Percentiles rank a stretch among this genome's conserved stretches.
Conservation (phyloP, 768 basidiomycete genomes). For the Russula olivacea region DNA sequence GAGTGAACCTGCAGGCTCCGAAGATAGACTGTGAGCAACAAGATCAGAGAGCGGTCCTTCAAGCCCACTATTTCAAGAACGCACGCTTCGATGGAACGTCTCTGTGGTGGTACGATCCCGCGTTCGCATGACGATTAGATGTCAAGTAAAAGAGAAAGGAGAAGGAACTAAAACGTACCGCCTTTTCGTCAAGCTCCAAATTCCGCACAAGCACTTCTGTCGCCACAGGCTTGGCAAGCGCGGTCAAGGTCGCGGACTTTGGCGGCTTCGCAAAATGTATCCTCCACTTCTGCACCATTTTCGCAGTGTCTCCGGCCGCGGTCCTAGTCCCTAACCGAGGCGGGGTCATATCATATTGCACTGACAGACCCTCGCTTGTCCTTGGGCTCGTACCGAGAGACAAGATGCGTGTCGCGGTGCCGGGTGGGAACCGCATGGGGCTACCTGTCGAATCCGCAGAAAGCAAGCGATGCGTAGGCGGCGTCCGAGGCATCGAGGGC, state of each 20-base stretch:
- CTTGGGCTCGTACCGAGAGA: conserved; percentile 14
- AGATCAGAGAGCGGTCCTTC: background rate
- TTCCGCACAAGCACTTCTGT: conserved; percentile 28
- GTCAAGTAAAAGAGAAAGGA: background rate
- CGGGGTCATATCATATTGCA: conserved; percentile 15
- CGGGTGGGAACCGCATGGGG: background rate
- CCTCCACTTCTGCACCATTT: conserved; percentile 33
- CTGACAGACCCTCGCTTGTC: conserved; percentile 20
- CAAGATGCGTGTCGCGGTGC: background rate
- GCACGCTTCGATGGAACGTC: conserved; percentile 30
- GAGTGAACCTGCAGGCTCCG: conserved; percentile 28
- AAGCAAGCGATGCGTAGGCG: background rate
- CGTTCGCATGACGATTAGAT: background rate
- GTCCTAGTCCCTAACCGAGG: conserved; percentile 10
- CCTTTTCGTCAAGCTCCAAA: conserved; percentile 37
- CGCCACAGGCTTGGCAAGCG: conserved; percentile 31
- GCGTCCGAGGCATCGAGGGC: background rate
- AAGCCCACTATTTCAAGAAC: background rate
- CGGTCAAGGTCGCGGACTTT: conserved; percentile 30
- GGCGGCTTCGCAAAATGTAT: conserved; percentile 41
- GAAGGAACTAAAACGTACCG: conserved; percentile 32
- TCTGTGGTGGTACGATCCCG: background rate
- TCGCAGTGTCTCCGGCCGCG: background rate
- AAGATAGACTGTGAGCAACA: background rate
- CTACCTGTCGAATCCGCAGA: background rate